A percentile compares a stretch with the other conserved stretches of the same genome.
Conservation (phyloP, 768 basidiomycete genomes). For the Suillus decipiens region DNA sequence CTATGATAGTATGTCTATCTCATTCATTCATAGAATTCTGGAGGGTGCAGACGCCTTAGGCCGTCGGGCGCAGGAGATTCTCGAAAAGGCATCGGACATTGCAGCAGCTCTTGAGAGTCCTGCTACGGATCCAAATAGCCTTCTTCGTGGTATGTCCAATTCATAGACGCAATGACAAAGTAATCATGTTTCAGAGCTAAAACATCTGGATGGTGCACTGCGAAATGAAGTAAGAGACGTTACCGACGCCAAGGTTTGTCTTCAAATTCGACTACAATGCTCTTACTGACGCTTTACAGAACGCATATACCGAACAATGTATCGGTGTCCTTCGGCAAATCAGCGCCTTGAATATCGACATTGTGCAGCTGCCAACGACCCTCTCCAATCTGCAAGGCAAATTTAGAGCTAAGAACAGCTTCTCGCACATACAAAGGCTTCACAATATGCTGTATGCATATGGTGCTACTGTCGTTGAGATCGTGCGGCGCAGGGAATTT, state of each 20-base stretch:
- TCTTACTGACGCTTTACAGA: conserved; percentile 47
- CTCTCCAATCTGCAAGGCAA: conserved; percentile 68
- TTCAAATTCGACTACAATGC: not conserved
- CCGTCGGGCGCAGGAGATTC: conserved; percentile 58
- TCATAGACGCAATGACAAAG: conserved; percentile 1
- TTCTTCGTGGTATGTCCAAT: conserved; percentile 50
- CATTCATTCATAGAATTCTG: conserved; percentile 43
- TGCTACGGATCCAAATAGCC: conserved; percentile 47
- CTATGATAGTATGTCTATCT: not conserved
- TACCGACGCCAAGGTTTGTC: conserved; percentile 52
- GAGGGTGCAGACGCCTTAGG: conserved; percentile 60
- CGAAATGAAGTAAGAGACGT: conserved; percentile 63
- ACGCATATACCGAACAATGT: conserved; percentile 68
- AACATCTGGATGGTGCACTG: conserved; percentile 59
- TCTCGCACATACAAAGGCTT: conserved; percentile 87
- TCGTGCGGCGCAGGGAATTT: conserved; percentile 90
- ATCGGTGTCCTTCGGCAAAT: conserved; percentile 72
- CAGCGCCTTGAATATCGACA: conserved; percentile 76
- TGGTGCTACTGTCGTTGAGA: conserved; percentile 86
- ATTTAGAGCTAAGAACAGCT: conserved; percentile 78
- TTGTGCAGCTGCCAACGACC: conserved; percentile 69
- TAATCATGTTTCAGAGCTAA: conserved; percentile 50
- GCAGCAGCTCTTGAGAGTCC: conserved; percentile 58
- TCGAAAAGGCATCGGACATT: conserved; percentile 55
- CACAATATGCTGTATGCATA: conserved; percentile 93